Evolutionary conservation across 2,329 filamentous ascomycete genomes (phyloP), one percentile per base, ranked within the genome.

Genomic region (Xylariaceae sp.): DNA sequence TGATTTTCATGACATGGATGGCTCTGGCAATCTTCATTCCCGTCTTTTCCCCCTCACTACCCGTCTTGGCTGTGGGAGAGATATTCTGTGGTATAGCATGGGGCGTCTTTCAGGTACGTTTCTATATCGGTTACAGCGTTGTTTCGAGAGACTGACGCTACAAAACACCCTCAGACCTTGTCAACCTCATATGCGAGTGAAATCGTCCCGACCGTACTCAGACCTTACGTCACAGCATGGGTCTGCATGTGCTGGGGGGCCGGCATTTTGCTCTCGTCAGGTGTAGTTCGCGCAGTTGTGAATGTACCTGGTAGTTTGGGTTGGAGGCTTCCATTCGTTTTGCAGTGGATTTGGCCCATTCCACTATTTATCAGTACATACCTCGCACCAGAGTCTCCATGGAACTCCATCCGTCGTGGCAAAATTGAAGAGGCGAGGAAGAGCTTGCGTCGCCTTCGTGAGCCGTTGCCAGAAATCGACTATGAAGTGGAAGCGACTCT

Each of bases 211-310:
- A 58, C 70, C 1, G 64, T 65, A 1, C 58, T 71, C 4, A 60
- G 68, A 8, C 42, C 57, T 6, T 68, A 69, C 34, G 55, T 71
- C 4, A 68, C 66, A 1, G 60, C 59, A 0, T 68, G 66, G 35
- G 40, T 45, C 19, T 72, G 72, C 45, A 55, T 72, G 40, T 72
- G 68, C 45, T 72, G 67, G 62, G 62, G 65, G 6, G 62, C 69
- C n/a, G 70, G 69, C 6, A 66, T 70, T 47, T 49, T 72, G 22
- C 55, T 69, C 20, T 59, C 61, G 4, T 60, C 64, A 2, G 65
- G 63, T 0, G 64, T 70, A 14, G 57, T 68, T n/a, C 56, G 59
- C 23, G 63, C 54, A 3, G 54, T 71, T 5, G 37, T 67, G 4
- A 41, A 56, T 19, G 49, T 57, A n/a, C 49, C 52, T 1, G 57